Evolutionary conservation across 2,329 filamentous ascomycete genomes (phyloP).

Genomic region (Aspergillus intermedius): DNA sequence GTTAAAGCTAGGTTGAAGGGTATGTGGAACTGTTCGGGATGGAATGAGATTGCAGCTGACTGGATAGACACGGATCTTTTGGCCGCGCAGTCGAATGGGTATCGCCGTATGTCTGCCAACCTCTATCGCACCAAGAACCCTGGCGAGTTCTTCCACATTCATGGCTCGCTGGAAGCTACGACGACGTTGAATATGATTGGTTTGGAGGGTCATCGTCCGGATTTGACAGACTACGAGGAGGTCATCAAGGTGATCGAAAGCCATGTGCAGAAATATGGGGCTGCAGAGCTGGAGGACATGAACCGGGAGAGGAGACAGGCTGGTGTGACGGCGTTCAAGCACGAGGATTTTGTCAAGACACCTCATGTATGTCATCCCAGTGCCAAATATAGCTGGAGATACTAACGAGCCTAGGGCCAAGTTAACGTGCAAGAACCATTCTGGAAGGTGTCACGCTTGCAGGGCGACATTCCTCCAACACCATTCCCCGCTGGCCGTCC

Average conservation of each 20-base stretch:
- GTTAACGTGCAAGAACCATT: constrained; percentile 30
- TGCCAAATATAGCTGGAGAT: neutral
- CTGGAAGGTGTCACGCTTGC: constrained; percentile 29
- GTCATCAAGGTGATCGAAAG: constrained; percentile 55
- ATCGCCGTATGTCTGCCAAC: constrained; percentile 66
- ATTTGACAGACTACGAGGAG: constrained; percentile 54
- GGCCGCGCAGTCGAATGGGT: constrained; percentile 62
- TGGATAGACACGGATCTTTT: constrained; percentile 63
- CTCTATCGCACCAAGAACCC: constrained; percentile 61
- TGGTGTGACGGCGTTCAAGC: constrained; percentile 54
- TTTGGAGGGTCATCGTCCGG: constrained; percentile 54
- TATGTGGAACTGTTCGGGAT: constrained; percentile 7
- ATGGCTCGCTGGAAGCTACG: constrained; percentile 66
- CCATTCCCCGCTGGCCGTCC: constrained; percentile 25
- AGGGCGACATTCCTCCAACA: constrained; percentile 21
- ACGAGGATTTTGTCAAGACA: constrained; percentile 54
- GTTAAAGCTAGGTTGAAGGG: constrained; percentile 35
- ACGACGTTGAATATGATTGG: constrained; percentile 66
- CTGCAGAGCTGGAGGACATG: constrained; percentile 51
- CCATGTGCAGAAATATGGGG: constrained; percentile 51
- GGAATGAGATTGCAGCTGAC: constrained; percentile 4
- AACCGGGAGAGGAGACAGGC: constrained; percentile 54
- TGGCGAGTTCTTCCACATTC: constrained; percentile 67
- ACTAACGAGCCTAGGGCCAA: constrained; percentile 19
- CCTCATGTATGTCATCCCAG: constrained; percentile 41